Evolutionary conservation across 345 rosid genomes (phyloP), one percentile per base, ranked within the genome.

Genomic region (Eucalyptus guilfoylei): DNA sequence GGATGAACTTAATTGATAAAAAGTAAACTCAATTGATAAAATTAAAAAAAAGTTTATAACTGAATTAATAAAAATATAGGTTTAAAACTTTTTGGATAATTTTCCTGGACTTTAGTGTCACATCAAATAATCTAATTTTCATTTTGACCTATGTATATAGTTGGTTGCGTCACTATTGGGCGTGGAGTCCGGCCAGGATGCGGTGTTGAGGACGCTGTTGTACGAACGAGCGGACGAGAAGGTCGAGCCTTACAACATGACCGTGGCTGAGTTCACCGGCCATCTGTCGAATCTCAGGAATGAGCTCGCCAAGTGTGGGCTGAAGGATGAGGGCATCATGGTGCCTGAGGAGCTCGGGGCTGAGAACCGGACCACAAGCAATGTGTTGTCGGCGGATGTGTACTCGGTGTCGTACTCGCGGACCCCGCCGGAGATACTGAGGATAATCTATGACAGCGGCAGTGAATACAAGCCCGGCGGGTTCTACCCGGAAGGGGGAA

Each of bases 121-220:
- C 17, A 32, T 19, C 85, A 21, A 42, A 26, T 49, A 17, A 47
- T 32, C 45, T 40, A 9, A 10, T 17, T n/a, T 40, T 52, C 24
- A 7, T 52, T 81, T 85, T 19, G 0, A 14, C 49, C 44, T 3
- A 40, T 49, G 19, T 37, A 21, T 8, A 21, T 86, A 95, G 98
- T 91, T 96, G 54, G 96, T 91, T 14, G 94, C 95, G 3, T 91
- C 92, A 9, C 92, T 96, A 28, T 87, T 94, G 89, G 97, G 95
- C 3, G 95, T 93, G 87, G 98, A 96, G 89, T 88, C 96, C 6
- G 98, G 95, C 40, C 98, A 96, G 89, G 99, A 96, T 88, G 96
- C 93, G 30, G 96, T 93, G 21, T 80, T 96, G 86, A 89, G 96
- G 89, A 50, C 96, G 26, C 83, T 95, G 37, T 90, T 96, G 1